Conservation (phyloP, 805 yeast species). For the Candida succiphila region DNA sequence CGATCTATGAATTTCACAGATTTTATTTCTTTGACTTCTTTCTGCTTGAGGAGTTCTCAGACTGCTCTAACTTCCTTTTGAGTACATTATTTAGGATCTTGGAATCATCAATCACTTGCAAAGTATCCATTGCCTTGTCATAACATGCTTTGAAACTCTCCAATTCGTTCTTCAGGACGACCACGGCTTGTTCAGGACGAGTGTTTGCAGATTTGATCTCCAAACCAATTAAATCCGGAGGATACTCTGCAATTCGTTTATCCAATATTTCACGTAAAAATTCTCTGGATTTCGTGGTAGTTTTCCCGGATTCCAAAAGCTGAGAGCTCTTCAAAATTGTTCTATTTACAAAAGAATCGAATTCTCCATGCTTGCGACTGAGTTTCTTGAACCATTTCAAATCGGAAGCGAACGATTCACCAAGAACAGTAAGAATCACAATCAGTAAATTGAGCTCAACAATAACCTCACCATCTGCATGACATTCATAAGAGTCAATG, state of each 20-base stretch:
- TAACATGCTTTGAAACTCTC: slow-evolving; percentile 34
- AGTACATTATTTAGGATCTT: slow-evolving; percentile 49
- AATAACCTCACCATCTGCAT: slow-evolving; percentile 41
- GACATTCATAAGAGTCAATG: slow-evolving; percentile 55
- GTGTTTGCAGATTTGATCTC: slow-evolving; percentile 9
- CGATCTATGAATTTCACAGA: no score
- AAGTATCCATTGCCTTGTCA: slow-evolving; percentile 17
- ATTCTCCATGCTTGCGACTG: slow-evolving; percentile 13
- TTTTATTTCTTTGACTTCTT: slow-evolving; percentile 20
- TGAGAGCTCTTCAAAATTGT: slow-evolving; percentile 52
- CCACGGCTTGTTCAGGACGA: slow-evolving; percentile 36
- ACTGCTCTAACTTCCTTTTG: slow-evolving; percentile 33
- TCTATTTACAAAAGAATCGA: slow-evolving; percentile 32
- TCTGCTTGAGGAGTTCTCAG: slow-evolving; percentile 10
- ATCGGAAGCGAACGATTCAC: slow-evolving; percentile 21
- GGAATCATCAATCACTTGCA: slow-evolving; percentile 43
- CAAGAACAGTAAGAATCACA: slow-evolving; percentile 36
- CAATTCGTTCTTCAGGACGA: slow-evolving; percentile 49
- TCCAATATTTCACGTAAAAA: slow-evolving; percentile 25
- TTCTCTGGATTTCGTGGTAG: slow-evolving; percentile 27
- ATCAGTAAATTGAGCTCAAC: slow-evolving; percentile 49
- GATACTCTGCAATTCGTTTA: slow-evolving; percentile 36
- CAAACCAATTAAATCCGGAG: slow-evolving; percentile 15
- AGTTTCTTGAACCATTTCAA: slow-evolving; percentile 21
- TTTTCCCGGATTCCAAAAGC: slow-evolving; percentile 37